phyloP scores from a whole-genome alignment of 352 stramenopile genomes.

The Labyrinthula sp. region DNA sequence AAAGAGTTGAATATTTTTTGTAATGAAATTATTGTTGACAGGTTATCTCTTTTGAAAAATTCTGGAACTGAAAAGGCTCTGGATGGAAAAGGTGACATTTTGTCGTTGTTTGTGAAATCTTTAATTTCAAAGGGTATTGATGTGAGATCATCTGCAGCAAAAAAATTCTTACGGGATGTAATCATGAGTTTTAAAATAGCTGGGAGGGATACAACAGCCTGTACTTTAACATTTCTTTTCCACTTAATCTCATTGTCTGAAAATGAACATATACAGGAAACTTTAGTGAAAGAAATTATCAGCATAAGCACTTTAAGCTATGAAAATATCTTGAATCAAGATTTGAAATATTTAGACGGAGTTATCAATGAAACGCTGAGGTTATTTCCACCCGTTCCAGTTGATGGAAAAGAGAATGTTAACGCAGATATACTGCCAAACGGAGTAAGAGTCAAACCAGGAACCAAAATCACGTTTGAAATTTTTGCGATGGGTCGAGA shows the following conservation, averaged over 20 bases:
- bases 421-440: conserved; percentile 44
- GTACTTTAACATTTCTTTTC: conserved; percentile 43
- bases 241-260: conserved; percentile 40
- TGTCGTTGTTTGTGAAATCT: conserved; percentile 37
- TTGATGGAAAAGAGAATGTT: conserved; percentile 37
- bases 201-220: conserved; percentile 47
- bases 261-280: conserved; percentile 36
- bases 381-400: conserved; percentile 45
- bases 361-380: conserved; percentile 44
- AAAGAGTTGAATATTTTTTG: conserved; percentile 26
- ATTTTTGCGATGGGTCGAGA: conserved; percentile 42
- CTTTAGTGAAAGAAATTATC: conserved; percentile 37
- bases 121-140: conserved; percentile 16
- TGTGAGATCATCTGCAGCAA: conserved; percentile 1
- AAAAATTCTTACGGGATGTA: conserved; percentile 44
- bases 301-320: conserved; percentile 24
- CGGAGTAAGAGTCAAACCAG: conserved; percentile 40
- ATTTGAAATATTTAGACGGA: conserved; percentile 44
- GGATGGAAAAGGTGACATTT: conserved; percentile 36
- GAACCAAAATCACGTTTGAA: conserved; percentile 34
- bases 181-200: conserved; percentile 50
- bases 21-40: conserved; percentile 25
- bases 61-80: too few relatives aligned
- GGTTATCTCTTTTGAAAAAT: conserved; percentile 18
- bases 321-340: conserved; percentile 34